Percentiles rank a stretch among this genome's conserved stretches.
Evolutionary conservation across 78 protist genomes (phyloP).

Genomic region (Polysphondylium violaceum): DNA sequence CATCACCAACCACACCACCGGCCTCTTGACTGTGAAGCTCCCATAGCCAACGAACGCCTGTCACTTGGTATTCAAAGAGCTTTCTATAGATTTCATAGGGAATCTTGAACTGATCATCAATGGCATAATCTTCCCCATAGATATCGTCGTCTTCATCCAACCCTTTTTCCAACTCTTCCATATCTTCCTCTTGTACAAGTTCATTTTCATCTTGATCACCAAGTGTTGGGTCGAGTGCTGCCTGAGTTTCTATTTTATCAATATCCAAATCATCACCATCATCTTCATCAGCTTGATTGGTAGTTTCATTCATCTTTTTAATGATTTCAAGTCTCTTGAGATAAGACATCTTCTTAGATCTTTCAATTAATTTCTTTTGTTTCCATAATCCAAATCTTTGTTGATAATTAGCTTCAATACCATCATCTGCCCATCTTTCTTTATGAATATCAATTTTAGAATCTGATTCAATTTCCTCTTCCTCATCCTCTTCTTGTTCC

Average conservation of each 20-base stretch:
- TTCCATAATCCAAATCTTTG: slow-evolving; percentile 53
- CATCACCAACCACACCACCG: slow-evolving; percentile 99
- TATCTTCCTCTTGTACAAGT: neutral
- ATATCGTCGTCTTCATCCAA: slow-evolving; percentile 19
- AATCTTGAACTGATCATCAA: slow-evolving; percentile 69
- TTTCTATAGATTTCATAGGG: slow-evolving; percentile 71
- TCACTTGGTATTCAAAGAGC: slow-evolving; percentile 90
- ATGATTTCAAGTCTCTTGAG: neutral
- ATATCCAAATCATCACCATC: slow-evolving; percentile 34
- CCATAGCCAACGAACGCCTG: slow-evolving; percentile 95
- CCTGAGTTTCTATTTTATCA: slow-evolving; percentile 15
- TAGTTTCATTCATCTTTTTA: neutral
- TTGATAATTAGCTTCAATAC: slow-evolving; percentile 30
- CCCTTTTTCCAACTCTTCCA: no score
- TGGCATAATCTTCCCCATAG: slow-evolving; percentile 36
- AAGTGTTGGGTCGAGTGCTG: neutral
- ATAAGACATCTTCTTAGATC: neutral
- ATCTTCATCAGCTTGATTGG: neutral
- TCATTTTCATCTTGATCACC: slow-evolving; percentile 9
- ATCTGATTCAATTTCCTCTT: slow-evolving; percentile 16
- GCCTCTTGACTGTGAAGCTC: slow-evolving; percentile 91
- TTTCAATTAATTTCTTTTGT: neutral
- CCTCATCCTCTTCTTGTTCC: slow-evolving; percentile 6
- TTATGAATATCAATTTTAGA: slow-evolving; percentile 18
- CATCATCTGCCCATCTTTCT: slow-evolving; percentile 76